Base-by-base conservation (phyloP, 192 early-diverging fungal species). In the Mortierella hygrophila region DNA sequence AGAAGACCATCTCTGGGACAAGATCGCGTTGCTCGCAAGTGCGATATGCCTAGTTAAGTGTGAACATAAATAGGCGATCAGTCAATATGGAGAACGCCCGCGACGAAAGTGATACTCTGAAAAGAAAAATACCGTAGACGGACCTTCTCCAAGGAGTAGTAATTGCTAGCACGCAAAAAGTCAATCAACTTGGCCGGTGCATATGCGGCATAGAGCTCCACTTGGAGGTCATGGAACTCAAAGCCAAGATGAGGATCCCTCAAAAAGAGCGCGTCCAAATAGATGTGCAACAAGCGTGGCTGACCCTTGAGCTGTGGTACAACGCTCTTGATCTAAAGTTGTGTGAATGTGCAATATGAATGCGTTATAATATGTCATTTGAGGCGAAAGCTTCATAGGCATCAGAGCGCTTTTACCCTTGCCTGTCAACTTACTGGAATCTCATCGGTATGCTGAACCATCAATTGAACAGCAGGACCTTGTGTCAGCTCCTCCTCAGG, bases 1-100 rank as follows among this genome's bases (percentile, higher is more conserved):
- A 88, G 83, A 94, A 99, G 1, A 99, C 97, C 98, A 99, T 99
- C 82, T 99, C 99, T 16, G 97, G 97, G 10, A 99, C 96, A 76
- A 99, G 89, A 74, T 95, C 95, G 47, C 95, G 93, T 76, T 93
- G 82, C 88, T 99, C 95, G 81, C 97, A 98, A 37, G 96, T 90
- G 68, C 91, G 88, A 76, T 94, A 97, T 13, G 96, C 96, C 93
- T 94, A 82, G n/a, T 40, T 16, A 35, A 74, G 44, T 26, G 54
- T 23, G 46, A 65, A 76, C 29, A 16, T 46, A 80, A 40, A 6
- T 69, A n/a, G n/a, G 20, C 16, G 7, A 29, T 8, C 21, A 37
- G 32, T 69, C 42, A 47, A 69, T 76, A 18, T 76, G 18, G 9
- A 29, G 29, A 47, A 40, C 13, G 10, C 23, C 8, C 37, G 8